Evolutionary conservation across 345 rosid genomes (phyloP).

Genomic region (Citrus inodora): DNA sequence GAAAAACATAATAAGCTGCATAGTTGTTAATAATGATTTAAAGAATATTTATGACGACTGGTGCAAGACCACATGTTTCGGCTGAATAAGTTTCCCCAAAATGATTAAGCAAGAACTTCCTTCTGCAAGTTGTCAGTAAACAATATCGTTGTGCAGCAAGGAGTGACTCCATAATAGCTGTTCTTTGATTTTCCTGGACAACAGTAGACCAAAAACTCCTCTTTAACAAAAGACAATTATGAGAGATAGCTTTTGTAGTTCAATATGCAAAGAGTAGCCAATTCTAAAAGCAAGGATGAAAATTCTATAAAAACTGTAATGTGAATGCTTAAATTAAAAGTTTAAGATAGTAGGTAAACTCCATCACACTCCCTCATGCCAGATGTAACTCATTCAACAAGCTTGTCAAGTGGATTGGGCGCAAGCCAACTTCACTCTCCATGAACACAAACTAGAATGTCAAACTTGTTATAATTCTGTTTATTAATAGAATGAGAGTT

Average conservation of each 20-base stretch:
- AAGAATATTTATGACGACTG: background rate
- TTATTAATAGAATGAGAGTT: background rate
- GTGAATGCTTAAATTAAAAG: background rate
- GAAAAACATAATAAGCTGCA: conserved; percentile 1
- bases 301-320: background rate
- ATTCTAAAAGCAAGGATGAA: background rate
- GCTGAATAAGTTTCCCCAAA: conserved; percentile 37
- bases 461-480: background rate
- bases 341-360: background rate
- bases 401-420: background rate
- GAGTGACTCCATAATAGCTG: conserved; percentile 33
- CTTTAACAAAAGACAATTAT: background rate
- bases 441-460: background rate
- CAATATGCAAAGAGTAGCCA: conserved; percentile 1
- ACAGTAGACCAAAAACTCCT: conserved; percentile 1
- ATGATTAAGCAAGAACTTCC: conserved; percentile 45
- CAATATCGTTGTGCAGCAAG: conserved; percentile 40
- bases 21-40: background rate
- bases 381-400: background rate
- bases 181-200: conserved; percentile 40
- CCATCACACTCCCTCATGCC: background rate
- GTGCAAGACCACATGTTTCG: conserved; percentile 34
- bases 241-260: background rate
- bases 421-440: background rate
- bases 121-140: conserved; percentile 39